Evolutionary conservation across 148 eudicot genomes (phyloP).

Genomic region (Persicaria tinctoria): DNA sequence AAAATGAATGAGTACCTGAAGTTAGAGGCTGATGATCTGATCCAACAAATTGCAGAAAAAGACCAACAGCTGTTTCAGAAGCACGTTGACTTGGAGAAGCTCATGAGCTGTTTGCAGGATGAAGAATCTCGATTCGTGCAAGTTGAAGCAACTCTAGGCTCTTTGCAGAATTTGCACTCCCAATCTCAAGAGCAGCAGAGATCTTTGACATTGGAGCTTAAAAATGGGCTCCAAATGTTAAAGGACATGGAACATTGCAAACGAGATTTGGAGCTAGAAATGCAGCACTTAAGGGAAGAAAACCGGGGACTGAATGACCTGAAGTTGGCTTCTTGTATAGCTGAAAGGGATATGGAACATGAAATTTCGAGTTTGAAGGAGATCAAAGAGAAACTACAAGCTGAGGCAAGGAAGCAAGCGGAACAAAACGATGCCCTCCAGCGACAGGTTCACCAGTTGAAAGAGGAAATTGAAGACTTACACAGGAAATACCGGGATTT

Average conservation of each 20-base stretch:
- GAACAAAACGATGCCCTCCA: constrained; percentile 46
- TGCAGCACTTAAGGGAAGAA: constrained; percentile 45
- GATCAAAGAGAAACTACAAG: constrained; percentile 72
- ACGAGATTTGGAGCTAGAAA: constrained; percentile 52
- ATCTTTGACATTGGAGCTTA: constrained; percentile 60
- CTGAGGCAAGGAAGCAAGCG: constrained; percentile 49
- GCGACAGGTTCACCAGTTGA: constrained; percentile 43
- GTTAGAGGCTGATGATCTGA: constrained; percentile 53
- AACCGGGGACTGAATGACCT: constrained; percentile 46
- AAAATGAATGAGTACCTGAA: constrained; percentile 50
- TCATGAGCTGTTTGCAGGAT: constrained; percentile 40
- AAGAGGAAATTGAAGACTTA: constrained; percentile 58
- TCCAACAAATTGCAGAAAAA: constrained; percentile 42
- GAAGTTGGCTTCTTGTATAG: constrained; percentile 31
- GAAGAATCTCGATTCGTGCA: constrained; percentile 52
- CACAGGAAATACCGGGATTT: constrained; percentile 46
- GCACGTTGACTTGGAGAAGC: constrained; percentile 56
- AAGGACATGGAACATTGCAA: constrained; percentile 56
- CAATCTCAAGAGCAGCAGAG: constrained; percentile 79
- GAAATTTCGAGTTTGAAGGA: constrained; percentile 47
- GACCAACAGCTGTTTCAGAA: constrained; percentile 58
- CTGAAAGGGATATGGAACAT: constrained; percentile 42
- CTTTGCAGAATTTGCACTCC: constrained; percentile 49
- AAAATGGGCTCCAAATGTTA: constrained; percentile 54
- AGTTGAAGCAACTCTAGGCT: constrained; percentile 56